A percentile compares a stretch with the other conserved stretches of the same genome.
phyloP scores from a whole-genome alignment of 2,329 filamentous ascomycete genomes.

The Alternaria brassicicola region DNA sequence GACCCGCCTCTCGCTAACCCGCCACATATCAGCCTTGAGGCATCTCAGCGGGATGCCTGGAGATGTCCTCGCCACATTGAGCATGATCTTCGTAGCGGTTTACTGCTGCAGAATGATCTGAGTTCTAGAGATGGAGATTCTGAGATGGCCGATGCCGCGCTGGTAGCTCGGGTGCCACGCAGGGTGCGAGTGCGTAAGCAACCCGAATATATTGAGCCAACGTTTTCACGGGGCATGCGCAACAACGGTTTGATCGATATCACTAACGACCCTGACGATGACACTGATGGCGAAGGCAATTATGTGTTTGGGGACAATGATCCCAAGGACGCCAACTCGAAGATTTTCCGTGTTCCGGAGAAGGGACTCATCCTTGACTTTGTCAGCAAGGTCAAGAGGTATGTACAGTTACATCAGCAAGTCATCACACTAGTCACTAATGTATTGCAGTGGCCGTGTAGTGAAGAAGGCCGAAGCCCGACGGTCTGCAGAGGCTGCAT shows the following conservation, averaged over 20 bases:
- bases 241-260: constrained; percentile 58
- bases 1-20: constrained; percentile 82
- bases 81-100: constrained; percentile 64
- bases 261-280: constrained; percentile 52
- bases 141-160: constrained; percentile 38
- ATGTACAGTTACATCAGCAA: constrained; percentile 20
- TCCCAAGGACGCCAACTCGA: constrained; percentile 46
- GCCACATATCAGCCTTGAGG: constrained; percentile 61
- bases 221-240: constrained; percentile 65
- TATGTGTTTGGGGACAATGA: constrained; percentile 52
- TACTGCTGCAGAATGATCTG: constrained; percentile 43
- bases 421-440: constrained; percentile 21
- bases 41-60: constrained; percentile 72
- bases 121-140: constrained; percentile 35
- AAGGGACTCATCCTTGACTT: constrained; percentile 62
- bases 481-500: constrained; percentile 19
- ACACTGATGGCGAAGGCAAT: constrained; percentile 51
- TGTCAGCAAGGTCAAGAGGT: constrained; percentile 64
- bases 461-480: constrained; percentile 23
- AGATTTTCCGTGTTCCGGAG: constrained; percentile 53
- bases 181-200: constrained; percentile 58
- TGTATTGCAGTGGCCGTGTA: constrained; percentile 30
- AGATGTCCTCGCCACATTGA: constrained; percentile 87
- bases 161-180: constrained; percentile 44
- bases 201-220: constrained; percentile 55